Evolutionary conservation across 306 rosid genomes (phyloP), one percentile per base, ranked within the genome.

Genomic region (Citrullus amarus): DNA sequence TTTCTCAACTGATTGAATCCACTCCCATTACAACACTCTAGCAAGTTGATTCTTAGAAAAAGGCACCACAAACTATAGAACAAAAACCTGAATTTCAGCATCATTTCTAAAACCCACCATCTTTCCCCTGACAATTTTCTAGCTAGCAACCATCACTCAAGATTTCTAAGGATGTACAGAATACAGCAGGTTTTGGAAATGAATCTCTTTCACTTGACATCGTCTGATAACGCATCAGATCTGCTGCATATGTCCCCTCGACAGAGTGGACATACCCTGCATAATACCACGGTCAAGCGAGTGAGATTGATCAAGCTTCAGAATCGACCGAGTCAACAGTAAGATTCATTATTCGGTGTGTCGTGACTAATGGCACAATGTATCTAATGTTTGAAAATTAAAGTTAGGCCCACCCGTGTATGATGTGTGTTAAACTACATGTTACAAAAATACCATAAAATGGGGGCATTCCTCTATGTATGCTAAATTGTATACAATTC

Each of bases 231-330:
- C 2, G 88, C 77, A 82, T 86, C 92, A 8, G 94, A 87, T 85
- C 84, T 62, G 83, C 85, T 71, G 84, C 99, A 96, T 61, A 96
- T 80, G 84, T 96, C 99, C 30, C 97, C 89, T 28, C 99, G 87
- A 81, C 99, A 96, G 18, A 96, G 89, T 14, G 99, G 99, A 78
- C 99, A 96, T 69, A 96, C 99, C 98, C 99, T 96, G 97, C 81
- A 80, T 55, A 83, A 57, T 79, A 81, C 28, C 57, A 48, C 28
- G 76, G 8, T 41, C 20, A 81, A 66, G 76, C 67, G n/a, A 57
- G 75, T 39, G 17, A 75, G 66, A n/a, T 18, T 3, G 32, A 13
- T 59, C 14, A 17, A 55, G 36, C 63, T 34, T 53, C 39, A 15
- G 56, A 41, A 50, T 72, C 60, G 15, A 50, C 22, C 9, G 6